phyloP scores from a whole-genome alignment of 2,329 filamentous ascomycete species.

The Aureobasidium musti region DNA sequence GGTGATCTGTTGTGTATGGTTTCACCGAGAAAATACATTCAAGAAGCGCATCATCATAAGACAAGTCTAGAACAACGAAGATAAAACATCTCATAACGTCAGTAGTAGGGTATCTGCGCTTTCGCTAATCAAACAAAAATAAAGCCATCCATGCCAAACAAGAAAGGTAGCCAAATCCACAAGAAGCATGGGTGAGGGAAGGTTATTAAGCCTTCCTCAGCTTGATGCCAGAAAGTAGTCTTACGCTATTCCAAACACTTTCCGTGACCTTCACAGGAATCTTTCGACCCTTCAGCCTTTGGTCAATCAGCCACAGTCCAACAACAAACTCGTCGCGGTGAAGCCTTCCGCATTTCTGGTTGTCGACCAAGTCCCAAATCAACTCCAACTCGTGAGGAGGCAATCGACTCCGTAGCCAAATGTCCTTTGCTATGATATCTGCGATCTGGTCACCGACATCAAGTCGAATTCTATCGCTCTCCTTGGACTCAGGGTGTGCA shows the following conservation, averaged over 20 bases:
- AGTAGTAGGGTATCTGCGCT: constrained; percentile 16
- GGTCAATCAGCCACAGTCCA: constrained; percentile 79
- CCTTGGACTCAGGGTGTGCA: constrained; percentile 18
- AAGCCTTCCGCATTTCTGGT: constrained; percentile 62
- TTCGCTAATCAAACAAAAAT: background rate
- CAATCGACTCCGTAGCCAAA: constrained; percentile 72
- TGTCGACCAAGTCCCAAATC: constrained; percentile 71
- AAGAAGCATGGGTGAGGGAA: background rate
- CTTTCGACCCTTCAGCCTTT: constrained; percentile 76
- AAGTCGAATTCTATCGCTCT: constrained; percentile 1
- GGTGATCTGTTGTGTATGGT: too few species aligned
- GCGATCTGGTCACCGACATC: constrained; percentile 57
- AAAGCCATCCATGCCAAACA: background rate
- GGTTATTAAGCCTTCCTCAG: constrained; percentile 31
- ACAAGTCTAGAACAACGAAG: background rate
- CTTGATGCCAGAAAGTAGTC: constrained; percentile 46
- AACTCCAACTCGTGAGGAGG: constrained; percentile 68
- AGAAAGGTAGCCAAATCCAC: background rate
- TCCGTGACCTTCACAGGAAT: constrained; percentile 69
- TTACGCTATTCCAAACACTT: constrained; percentile 74
- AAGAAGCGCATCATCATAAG: too few species aligned
- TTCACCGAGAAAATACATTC: too few species aligned
- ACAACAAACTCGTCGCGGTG: constrained; percentile 75
- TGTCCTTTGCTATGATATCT: constrained; percentile 69
- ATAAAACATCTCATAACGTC: background rate